These are phyloP conservation scores for Geosmithia morbida DNA, from an alignment of 2,329 filamentous ascomycete species.

Conservation along the genomic window DNA sequence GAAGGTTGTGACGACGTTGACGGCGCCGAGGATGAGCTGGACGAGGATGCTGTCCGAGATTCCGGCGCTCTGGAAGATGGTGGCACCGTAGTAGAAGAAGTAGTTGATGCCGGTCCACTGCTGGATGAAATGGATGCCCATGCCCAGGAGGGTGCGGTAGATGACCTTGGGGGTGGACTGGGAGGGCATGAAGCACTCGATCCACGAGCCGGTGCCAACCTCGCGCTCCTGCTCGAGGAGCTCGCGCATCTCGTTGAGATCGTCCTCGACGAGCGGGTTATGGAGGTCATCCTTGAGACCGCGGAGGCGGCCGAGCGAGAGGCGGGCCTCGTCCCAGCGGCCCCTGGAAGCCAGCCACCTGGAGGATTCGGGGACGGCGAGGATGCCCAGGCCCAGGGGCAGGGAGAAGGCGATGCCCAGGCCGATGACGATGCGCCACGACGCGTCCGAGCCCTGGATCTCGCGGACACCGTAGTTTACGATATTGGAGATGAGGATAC, in stretches of 20 bases:
- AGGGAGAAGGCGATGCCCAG: slow-evolving; percentile 37
- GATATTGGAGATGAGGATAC: slow-evolving; percentile 43
- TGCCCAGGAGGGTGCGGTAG: slow-evolving; percentile 47
- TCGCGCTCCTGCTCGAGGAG: slow-evolving; percentile 27
- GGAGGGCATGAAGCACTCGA: slow-evolving; percentile 47
- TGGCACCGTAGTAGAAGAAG: slow-evolving; percentile 50
- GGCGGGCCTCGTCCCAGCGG: slow-evolving; percentile 31
- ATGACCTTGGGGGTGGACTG: slow-evolving; percentile 37
- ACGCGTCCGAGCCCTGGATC: slow-evolving; percentile 23
- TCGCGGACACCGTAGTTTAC: slow-evolving; percentile 36
- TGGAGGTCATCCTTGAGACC: slow-evolving; percentile 31
- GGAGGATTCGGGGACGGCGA: slow-evolving; percentile 40
- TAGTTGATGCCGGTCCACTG: slow-evolving; percentile 50
- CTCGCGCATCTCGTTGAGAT: slow-evolving; percentile 35
- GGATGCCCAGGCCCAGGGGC: slow-evolving; percentile 35
- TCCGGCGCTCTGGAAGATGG: slow-evolving; percentile 53
- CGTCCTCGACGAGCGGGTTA: slow-evolving; percentile 30
- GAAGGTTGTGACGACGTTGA: slow-evolving; percentile 56
- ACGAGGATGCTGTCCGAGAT: slow-evolving; percentile 51
- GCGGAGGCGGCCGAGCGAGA: slow-evolving; percentile 36
- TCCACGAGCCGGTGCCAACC: slow-evolving; percentile 33
- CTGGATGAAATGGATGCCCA: slow-evolving; percentile 50
- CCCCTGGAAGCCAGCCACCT: slow-evolving; percentile 36
- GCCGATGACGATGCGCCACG: slow-evolving; percentile 46
- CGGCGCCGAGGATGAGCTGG: slow-evolving; percentile 52